Base-by-base conservation (phyloP, 2,329 filamentous ascomycete species). In the Colletotrichum spinosum region DNA sequence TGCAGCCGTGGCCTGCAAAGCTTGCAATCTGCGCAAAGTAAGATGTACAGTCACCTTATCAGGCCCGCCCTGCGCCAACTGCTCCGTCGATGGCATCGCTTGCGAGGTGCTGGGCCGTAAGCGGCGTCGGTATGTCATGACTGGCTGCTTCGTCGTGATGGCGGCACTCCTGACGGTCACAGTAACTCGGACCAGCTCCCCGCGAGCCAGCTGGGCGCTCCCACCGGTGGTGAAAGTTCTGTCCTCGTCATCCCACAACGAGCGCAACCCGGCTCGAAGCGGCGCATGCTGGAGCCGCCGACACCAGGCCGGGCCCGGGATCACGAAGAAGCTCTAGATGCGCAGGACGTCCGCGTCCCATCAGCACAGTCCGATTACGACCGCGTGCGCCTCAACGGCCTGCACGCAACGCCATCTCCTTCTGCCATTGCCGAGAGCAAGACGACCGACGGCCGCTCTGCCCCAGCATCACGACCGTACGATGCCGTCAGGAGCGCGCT, bases 11-110 rank as follows among this genome's bases (percentile, higher is more conserved):
- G 70, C 70, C 6, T 71, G 67, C 34, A 67, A 67, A 25, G 65
- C 70, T 38, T 72, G 70, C 48, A 66, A 71, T 8, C 44, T 49
- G 17, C 69, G 71, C 33, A 72, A 72, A 45, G 71, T 72, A 17
- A 61, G 71, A 17, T 72, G 71, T n/a, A 70, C 48, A 1, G 64
- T 72, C 42, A 62, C 71, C 8, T 42, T 68, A 25, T 69, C 68
- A 2, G 71, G 71, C 2, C 63, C 52, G 3, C 70, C 71, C 1
- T 72, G 71, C 56, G 66, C 66, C 38, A 72, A 72, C 45, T 72
- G 71, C 38, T 50, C 69, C 2, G 49, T 67, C 6, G 70, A 72
- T 13, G 67, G 69, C 4, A 55, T 69, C 6, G 34, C 44, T 4
- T 72, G 71, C 11, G 64, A 70, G 63, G 59, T 71, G 4, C 50